A percentile compares a stretch with the other conserved stretches of the same genome.
Evolutionary conservation across 768 basidiomycete species (phyloP).

Genomic region (Tephrocybe rancida): DNA sequence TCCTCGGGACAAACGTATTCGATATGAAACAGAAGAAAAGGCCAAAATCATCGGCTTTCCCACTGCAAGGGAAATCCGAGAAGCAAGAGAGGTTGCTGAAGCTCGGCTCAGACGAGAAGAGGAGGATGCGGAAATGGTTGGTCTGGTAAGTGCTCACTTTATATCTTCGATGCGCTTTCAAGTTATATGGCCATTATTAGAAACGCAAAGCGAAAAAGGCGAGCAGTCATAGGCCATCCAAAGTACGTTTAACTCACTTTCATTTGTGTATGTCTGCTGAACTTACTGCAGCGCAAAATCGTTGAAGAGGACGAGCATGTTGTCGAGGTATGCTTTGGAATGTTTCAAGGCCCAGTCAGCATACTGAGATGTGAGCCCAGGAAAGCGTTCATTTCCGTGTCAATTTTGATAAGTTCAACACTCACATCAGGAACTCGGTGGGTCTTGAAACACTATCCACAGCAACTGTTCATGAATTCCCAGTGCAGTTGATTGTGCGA

Average conservation of each 20-base stretch:
- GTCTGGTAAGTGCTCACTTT: constrained; percentile 55
- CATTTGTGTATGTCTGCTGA: not conserved
- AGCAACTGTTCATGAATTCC: constrained; percentile 4
- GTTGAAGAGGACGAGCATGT: constrained; percentile 54
- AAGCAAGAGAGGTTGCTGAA: constrained; percentile 68
- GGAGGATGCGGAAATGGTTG: constrained; percentile 72
- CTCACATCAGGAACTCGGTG: constrained; percentile 87
- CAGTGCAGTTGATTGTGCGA: constrained; percentile 68
- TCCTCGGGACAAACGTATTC: constrained; percentile 77
- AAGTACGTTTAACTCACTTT: constrained; percentile 38
- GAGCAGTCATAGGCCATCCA: constrained; percentile 47
- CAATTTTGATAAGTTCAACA: constrained; percentile 86
- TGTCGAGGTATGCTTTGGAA: constrained; percentile 61
- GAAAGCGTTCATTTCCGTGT: constrained; percentile 79
- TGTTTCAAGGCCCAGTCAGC: constrained; percentile 10
- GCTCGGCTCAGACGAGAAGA: constrained; percentile 69
- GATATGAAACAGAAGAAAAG: constrained; percentile 81
- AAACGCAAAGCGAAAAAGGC: constrained; percentile 64
- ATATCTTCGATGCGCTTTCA: constrained; percentile 5
- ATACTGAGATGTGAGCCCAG: constrained; percentile 36
- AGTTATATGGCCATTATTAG: constrained; percentile 39
- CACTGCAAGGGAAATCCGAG: constrained; percentile 75
- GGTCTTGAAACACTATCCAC: constrained; percentile 20
- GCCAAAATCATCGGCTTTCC: constrained; percentile 75
- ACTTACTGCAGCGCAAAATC: constrained; percentile 39